Base-by-base conservation (phyloP, 441 rosid genomes). In the Erodium texanum region DNA sequence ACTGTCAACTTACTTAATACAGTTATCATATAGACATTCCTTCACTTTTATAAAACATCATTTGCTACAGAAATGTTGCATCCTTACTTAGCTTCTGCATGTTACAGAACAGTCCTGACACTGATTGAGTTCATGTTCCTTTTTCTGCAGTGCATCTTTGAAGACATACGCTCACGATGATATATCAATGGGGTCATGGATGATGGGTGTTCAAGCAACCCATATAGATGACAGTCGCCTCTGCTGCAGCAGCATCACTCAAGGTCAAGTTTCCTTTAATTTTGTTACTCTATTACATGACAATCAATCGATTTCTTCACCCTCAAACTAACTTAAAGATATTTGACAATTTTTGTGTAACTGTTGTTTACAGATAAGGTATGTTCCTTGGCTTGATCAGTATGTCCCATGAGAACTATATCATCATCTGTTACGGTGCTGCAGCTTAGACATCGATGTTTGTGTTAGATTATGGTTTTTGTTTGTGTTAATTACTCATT, bases 181-280 rank as follows among this genome's bases (percentile, higher is more conserved):
- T 81, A 79, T 66, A 74, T 84, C 99, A 7, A 74, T 89, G 1
- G 99, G 99, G 41, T 94, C 99, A 67, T 94, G 98, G 99, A 88
- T 94, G 96, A 88, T 94, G 81, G 98, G 99, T 70, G 68, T 94
- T 62, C 87, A 83, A 68, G 88, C 94, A 71, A 87, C 98, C 65
- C 89, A 88, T 68, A 87, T 85, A 76, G 98, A 94, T 18, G 98
- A 94, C 79, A 87, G 84, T 77, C 87, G 86, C 62, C 82, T 94
- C 66, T 94, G 99, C 80, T 92, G 99, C 78, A 66, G 89, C 75
- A 86, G 97, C 83, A 82, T 82, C 63, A 87, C 83, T 76, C 98
- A 89, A 88, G 99, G 99, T 94, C 69, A 78, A 68, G 36, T 66
- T 74, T 34, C 66, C 50, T 18, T 3, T 6, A 45, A 45, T 14